These are phyloP conservation scores for Auricularia sp. DNA, from an alignment of 768 basidiomycete species.

Conservation along the genomic window DNA sequence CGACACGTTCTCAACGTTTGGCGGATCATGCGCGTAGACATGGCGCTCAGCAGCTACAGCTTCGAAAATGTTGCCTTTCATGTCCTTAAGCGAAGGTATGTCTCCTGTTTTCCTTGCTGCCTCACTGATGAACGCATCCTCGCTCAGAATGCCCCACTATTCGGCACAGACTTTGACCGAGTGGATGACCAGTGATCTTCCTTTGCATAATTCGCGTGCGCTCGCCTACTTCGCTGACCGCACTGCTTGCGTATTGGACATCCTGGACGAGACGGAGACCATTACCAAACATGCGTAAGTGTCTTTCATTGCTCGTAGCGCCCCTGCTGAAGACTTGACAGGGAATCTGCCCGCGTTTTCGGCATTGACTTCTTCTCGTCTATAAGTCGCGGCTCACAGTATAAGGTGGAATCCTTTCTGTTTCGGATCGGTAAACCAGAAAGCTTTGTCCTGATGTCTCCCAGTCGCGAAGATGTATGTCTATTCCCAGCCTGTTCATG, in stretches of 20 bases:
- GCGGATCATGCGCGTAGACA: conserved; percentile 84
- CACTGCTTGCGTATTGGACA: conserved; percentile 60
- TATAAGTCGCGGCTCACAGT: conserved; percentile 89
- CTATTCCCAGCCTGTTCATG: not conserved
- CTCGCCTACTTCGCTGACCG: conserved; percentile 56
- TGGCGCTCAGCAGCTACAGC: conserved; percentile 65
- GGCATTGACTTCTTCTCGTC: conserved; percentile 97
- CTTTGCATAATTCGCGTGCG: conserved; percentile 44
- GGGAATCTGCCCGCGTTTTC: conserved; percentile 95
- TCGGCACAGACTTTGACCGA: conserved; percentile 46
- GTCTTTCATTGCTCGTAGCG: not conserved
- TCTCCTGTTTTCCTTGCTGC: conserved; percentile 3
- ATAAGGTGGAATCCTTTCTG: conserved; percentile 98
- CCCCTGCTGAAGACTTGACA: conserved; percentile 21
- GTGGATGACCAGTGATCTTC: conserved; percentile 56
- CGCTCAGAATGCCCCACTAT: conserved; percentile 66
- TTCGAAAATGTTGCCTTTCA: conserved; percentile 88
- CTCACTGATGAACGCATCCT: not conserved
- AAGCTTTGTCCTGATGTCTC: conserved; percentile 81
- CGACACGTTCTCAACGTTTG: conserved; percentile 89
- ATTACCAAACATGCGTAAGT: conserved; percentile 85
- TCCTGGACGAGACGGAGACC: conserved; percentile 72
- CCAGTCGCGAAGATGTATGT: conserved; percentile 73
- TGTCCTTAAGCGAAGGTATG: conserved; percentile 63
- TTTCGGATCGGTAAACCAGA: conserved; percentile 96